Conservation (phyloP, 1,284 basidiomycete species). For the Rhodotorula mucilaginosa region DNA sequence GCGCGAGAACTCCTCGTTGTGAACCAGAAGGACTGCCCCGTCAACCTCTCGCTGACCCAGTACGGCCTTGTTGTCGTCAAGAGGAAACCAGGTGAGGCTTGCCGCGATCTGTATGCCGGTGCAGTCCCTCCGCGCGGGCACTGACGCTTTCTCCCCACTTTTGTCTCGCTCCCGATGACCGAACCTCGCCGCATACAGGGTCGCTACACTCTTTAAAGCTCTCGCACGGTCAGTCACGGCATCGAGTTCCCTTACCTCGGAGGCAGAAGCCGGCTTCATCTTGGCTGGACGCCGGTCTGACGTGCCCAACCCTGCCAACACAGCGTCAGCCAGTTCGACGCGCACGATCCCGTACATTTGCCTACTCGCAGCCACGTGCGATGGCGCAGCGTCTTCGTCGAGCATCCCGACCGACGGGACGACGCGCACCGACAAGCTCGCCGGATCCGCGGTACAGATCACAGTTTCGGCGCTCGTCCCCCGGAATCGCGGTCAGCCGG, state of each 20-base stretch:
- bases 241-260: not conserved
- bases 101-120: no score
- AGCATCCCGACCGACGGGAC: not conserved
- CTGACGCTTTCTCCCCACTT: not conserved
- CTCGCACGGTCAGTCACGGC: not conserved
- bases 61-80: constrained; percentile 13
- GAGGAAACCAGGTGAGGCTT: not conserved
- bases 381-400: not conserved
- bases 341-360: constrained; percentile 22
- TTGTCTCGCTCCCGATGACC: not conserved
- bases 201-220: constrained; percentile 8
- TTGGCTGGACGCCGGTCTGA: not conserved
- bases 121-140: not conserved
- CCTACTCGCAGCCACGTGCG: constrained; percentile 11
- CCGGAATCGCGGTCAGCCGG: not conserved
- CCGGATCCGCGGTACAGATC: not conserved
- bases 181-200: not conserved
- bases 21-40: not conserved
- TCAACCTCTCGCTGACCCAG: constrained; percentile 11
- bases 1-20: constrained; percentile 7
- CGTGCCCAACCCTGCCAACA: no score
- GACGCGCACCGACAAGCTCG: not conserved
- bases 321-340: constrained; percentile 14
- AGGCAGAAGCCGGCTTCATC: no score
- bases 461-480: constrained; percentile 18